A percentile compares a stretch with the other conserved stretches of the same genome.
phyloP scores from a whole-genome alignment of 495 filamentous ascomycete species.

The Hypomontagnella monticulosa region DNA sequence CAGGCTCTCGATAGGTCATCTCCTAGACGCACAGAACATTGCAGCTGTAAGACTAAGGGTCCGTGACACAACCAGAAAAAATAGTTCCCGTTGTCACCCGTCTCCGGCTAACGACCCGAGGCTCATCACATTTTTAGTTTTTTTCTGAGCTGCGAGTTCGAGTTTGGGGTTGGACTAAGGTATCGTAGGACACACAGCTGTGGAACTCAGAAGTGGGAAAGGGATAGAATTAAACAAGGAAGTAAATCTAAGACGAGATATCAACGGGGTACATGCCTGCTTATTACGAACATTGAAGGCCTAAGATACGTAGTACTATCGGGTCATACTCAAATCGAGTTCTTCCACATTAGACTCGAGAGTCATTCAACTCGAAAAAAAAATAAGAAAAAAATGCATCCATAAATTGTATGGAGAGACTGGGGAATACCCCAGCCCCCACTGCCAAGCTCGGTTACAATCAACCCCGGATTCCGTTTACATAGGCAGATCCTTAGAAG shows the following conservation, averaged over 20 bases:
- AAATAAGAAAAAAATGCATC: no score
- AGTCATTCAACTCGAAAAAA: no score
- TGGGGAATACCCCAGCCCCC: not conserved
- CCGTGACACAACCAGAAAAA: conserved; percentile 24
- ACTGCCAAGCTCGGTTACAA: conserved; percentile 23
- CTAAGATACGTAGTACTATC: no score
- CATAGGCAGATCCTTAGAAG: no score
- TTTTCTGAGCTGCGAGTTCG: conserved; percentile 14
- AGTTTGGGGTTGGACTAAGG: conserved; percentile 15
- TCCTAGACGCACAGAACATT: conserved; percentile 3
- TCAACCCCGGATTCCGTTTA: conserved; percentile 39
- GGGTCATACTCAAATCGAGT: no score
- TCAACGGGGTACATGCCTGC: no score
- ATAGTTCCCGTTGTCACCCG: conserved; percentile 28
- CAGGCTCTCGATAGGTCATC: not conserved
- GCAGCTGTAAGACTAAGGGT: conserved; percentile 22
- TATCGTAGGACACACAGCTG: not conserved
- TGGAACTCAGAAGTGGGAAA: conserved; percentile 1
- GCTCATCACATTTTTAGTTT: conserved; percentile 18
- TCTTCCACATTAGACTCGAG: no score
- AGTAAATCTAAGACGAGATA: no score
- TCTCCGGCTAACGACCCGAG: conserved; percentile 13
- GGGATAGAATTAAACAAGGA: not conserved
- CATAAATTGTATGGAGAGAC: no score
- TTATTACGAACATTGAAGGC: no score